Base-by-base conservation (phyloP, 306 rosid species). In the Inga oerstediana region DNA sequence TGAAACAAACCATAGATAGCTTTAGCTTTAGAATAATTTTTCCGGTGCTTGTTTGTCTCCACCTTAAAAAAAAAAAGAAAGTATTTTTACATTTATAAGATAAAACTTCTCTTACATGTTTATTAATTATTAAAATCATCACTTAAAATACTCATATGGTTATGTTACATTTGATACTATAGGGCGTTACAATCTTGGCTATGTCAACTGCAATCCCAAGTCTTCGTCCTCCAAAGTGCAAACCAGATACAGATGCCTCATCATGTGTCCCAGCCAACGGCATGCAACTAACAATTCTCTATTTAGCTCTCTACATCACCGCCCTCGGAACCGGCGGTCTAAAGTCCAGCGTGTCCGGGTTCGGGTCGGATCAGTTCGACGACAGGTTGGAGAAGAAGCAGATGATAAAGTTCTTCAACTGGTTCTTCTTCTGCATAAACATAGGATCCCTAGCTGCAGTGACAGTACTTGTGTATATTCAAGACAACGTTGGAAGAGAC, bases 341-440 rank as follows among this genome's bases (percentile, higher is more conserved):
- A 10, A 95, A 95, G 82, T 72, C 99, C 0, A 91, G 97, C 10
- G 97, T 93, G 7, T 91, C 99, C 0, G 98, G 97, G 4, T 93
- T 95, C 3, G 99, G 98, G 3, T 91, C 98, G 1, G 98, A 93
- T 65, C 99, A 95, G 73, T 95, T 95, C 43, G 93, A 93, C 2
- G 99, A 93, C 77, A 62, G 85, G 12, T 82, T 48, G 8, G 99
- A 96, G 87, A 88, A 82, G 67, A 15, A 13, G 0, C 84, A 85
- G 44, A 93, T 93, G 98, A 24, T 80, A 0, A 89, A 81, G 30
- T 95, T 95, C 91, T 95, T 95, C 85, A 92, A 83, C 84, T 95
- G 98, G 98, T 95, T 95, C 92, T 90, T 93, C 89, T 95, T 95
- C 88, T 87, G 90, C 82, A 93, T 95, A 79, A 93, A 94, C 87